A percentile compares a stretch with the other conserved stretches of the same genome.
Evolutionary conservation across 2,329 filamentous ascomycete species (phyloP).

Genomic region (Ilyonectria destructans): DNA sequence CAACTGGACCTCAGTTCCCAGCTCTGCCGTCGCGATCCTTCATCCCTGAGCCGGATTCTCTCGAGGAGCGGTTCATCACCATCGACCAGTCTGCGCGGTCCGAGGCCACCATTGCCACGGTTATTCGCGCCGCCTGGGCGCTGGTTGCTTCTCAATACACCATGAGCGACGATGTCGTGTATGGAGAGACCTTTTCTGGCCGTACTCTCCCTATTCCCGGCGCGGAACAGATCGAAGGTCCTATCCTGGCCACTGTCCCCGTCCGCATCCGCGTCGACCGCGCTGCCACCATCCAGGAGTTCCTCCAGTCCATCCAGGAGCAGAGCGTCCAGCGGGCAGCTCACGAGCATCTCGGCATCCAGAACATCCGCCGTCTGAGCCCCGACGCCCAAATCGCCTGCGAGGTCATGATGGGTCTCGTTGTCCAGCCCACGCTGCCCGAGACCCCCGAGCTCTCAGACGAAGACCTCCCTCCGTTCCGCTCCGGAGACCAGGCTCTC

Average conservation of each 20-base stretch:
- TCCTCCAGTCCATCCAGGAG: constrained; percentile 49
- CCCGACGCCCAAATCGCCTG: constrained; percentile 67
- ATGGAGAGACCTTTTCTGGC: constrained; percentile 52
- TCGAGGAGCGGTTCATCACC: constrained; percentile 40
- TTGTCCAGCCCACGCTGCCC: constrained; percentile 63
- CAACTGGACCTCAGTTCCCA: constrained; percentile 47
- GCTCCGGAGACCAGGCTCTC: constrained; percentile 69
- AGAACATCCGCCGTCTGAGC: constrained; percentile 61
- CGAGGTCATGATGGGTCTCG: constrained; percentile 68
- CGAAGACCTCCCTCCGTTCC: constrained; percentile 59
- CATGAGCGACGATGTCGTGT: constrained; percentile 50
- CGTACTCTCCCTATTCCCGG: constrained; percentile 49
- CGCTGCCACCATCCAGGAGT: constrained; percentile 42
- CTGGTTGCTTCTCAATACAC: constrained; percentile 47
- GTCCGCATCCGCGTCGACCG: constrained; percentile 46
- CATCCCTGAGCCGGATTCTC: constrained; percentile 41
- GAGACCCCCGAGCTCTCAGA: constrained; percentile 25
- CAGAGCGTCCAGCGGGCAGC: constrained; percentile 47
- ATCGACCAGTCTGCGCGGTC: constrained; percentile 41
- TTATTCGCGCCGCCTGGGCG: constrained; percentile 51
- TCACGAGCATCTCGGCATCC: constrained; percentile 53
- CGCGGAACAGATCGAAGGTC: constrained; percentile 51
- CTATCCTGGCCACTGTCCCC: constrained; percentile 49
- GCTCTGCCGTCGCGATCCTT: constrained; percentile 45
- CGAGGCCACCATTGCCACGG: constrained; percentile 44